A percentile compares a stretch with the other conserved stretches of the same genome.
Evolutionary conservation across 2,329 filamentous ascomycete genomes (phyloP).

Genomic region (Diaporthe eres): DNA sequence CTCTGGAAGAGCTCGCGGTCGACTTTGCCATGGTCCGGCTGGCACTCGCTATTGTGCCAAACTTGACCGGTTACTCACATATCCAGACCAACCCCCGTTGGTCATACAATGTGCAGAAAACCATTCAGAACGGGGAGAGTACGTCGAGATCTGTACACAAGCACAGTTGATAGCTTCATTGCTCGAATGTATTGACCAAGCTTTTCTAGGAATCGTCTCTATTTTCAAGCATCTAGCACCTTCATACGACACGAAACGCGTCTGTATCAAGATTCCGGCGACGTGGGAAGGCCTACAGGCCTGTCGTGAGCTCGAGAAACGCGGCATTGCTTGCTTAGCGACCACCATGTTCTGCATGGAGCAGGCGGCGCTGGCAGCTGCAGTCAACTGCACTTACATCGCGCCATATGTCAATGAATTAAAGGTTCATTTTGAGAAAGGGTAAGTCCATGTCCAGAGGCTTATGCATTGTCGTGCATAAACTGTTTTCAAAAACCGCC

Average conservation of each 20-base stretch:
- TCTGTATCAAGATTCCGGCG: conserved; percentile 75
- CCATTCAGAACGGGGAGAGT: conserved; percentile 66
- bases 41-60: conserved; percentile 63
- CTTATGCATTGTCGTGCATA: background rate
- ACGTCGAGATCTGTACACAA: conserved; percentile 41
- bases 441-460: conserved; percentile 50
- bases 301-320: conserved; percentile 65
- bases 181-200: background rate
- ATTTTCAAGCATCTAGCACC: conserved; percentile 62
- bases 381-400: conserved; percentile 72
- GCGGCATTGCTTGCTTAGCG: conserved; percentile 71
- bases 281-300: conserved; percentile 76
- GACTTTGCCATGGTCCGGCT: conserved; percentile 71
- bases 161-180: background rate
- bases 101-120: conserved; percentile 64
- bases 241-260: conserved; percentile 59
- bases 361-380: conserved; percentile 71
- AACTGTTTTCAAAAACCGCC: background rate
- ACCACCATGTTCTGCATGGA: conserved; percentile 75
- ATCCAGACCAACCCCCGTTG: conserved; percentile 73
- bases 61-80: conserved; percentile 67
- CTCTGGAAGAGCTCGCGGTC: conserved; percentile 64
- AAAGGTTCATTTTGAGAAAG: conserved; percentile 70
- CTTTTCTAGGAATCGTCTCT: conserved; percentile 62
- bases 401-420: conserved; percentile 77